A percentile compares a stretch with the other conserved stretches of the same genome.
phyloP scores from a whole-genome alignment of 768 basidiomycete species.

The Cystofilobasidium bisporidii region DNA sequence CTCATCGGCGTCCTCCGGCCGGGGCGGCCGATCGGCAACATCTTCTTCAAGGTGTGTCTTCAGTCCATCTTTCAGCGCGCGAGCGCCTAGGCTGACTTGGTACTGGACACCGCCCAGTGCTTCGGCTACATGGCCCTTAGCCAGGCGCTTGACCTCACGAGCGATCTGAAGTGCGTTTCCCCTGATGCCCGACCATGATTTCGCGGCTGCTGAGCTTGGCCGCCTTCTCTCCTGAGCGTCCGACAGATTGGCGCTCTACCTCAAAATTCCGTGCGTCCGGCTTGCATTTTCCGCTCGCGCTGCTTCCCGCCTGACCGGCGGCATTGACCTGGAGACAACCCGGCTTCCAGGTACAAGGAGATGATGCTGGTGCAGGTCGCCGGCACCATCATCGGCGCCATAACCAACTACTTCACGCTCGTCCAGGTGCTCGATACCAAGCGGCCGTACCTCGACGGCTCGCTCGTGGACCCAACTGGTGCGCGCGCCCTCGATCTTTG shows the following conservation, averaged over 20 bases:
- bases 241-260: slow-evolving; percentile 33
- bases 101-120: slow-evolving; percentile 8
- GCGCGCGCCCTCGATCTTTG: neutral
- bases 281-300: neutral
- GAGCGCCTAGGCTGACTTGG: neutral
- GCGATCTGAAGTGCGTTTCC: slow-evolving; percentile 39
- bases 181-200: neutral
- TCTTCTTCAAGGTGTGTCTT: slow-evolving; percentile 35
- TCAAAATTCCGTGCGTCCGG: slow-evolving; percentile 11
- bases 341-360: slow-evolving; percentile 30
- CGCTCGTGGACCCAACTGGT: slow-evolving; percentile 5
- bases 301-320: no score
- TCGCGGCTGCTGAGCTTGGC: slow-evolving; percentile 21
- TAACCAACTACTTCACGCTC: slow-evolving; percentile 39
- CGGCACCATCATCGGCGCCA: slow-evolving; percentile 37
- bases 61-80: slow-evolving; percentile 26
- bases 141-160: slow-evolving; percentile 37
- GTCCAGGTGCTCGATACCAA: slow-evolving; percentile 38
- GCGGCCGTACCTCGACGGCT: slow-evolving; percentile 38
- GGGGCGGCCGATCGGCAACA: slow-evolving; percentile 30
- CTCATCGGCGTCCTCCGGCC: slow-evolving; percentile 34
- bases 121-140: slow-evolving; percentile 40
- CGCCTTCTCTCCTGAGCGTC: neutral
- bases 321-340: no score
- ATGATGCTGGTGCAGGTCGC: slow-evolving; percentile 40